Evolutionary conservation across 441 rosid species (phyloP).

Genomic region (Brassica balearica): DNA sequence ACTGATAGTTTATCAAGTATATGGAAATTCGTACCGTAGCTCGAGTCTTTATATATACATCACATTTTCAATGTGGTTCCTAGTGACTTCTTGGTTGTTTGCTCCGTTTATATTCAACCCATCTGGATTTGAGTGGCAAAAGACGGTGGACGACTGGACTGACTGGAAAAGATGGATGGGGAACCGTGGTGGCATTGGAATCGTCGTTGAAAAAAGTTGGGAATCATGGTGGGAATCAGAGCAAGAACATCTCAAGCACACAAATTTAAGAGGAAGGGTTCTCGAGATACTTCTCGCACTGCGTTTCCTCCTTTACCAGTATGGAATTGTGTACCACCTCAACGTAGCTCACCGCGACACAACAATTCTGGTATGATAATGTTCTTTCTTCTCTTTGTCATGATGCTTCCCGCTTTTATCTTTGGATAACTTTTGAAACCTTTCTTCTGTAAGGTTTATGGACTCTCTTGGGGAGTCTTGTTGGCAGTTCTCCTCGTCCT

Average conservation of each 20-base stretch:
- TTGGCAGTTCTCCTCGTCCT: constrained; percentile 65
- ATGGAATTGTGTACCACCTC: constrained; percentile 95
- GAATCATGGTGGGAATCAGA: constrained; percentile 97
- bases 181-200: constrained; percentile 92
- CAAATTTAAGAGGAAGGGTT: constrained; percentile 73
- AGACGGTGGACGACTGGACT: constrained; percentile 94
- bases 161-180: constrained; percentile 99
- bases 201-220: constrained; percentile 72
- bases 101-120: constrained; percentile 93
- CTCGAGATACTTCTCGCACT: constrained; percentile 75
- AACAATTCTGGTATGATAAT: constrained; percentile 59
- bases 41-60: constrained; percentile 74
- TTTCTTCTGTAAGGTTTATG: constrained; percentile 68
- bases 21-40: constrained; percentile 72
- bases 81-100: constrained; percentile 89
- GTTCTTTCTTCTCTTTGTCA: not conserved
- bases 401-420: not conserved
- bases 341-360: constrained; percentile 73
- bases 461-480: constrained; percentile 87
- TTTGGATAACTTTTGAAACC: constrained; percentile 12
- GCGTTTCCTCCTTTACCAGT: constrained; percentile 88
- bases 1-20: constrained; percentile 73
- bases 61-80: constrained; percentile 85
- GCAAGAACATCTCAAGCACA: constrained; percentile 76
- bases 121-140: constrained; percentile 96